phyloP scores from a whole-genome alignment of 1,284 basidiomycete genomes.

The Ganoderma boninense region DNA sequence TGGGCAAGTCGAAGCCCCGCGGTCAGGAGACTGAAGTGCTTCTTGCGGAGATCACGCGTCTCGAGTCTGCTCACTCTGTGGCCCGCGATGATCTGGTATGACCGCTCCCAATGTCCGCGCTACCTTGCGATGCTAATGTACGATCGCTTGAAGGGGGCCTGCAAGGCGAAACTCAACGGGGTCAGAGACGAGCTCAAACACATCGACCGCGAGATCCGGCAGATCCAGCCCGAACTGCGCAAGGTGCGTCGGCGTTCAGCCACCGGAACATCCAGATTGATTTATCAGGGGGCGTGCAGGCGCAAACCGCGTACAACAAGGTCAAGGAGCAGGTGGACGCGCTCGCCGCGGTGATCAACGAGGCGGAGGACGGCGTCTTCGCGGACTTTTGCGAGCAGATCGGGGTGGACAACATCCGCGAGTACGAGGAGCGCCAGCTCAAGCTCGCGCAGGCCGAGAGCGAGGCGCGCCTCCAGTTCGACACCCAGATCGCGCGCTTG shows the following conservation, averaged over 20 bases:
- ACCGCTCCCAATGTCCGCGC: background rate
- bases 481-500: slow-evolving; percentile 89
- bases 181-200: slow-evolving; percentile 84
- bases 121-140: background rate
- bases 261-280: slow-evolving; percentile 5
- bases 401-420: slow-evolving; percentile 85
- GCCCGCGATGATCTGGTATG: slow-evolving; percentile 86
- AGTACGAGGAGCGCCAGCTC: slow-evolving; percentile 94
- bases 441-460: slow-evolving; percentile 89
- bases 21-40: slow-evolving; percentile 86
- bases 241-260: slow-evolving; percentile 53
- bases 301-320: slow-evolving; percentile 57
- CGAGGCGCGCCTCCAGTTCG: slow-evolving; percentile 84
- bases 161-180: slow-evolving; percentile 73
- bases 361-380: slow-evolving; percentile 87
- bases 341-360: slow-evolving; percentile 70
- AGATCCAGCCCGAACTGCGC: slow-evolving; percentile 70
- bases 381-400: slow-evolving; percentile 84
- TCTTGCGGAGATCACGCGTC: slow-evolving; percentile 77
- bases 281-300: slow-evolving; percentile 44
- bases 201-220: slow-evolving; percentile 74
- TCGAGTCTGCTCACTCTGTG: slow-evolving; percentile 80
- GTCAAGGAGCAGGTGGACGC: slow-evolving; percentile 65
- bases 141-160: slow-evolving; percentile 56
- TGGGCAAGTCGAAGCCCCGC: slow-evolving; percentile 83